Evolutionary conservation across 805 yeast genomes (phyloP), one percentile per base, ranked within the genome.

Genomic region (Candida anglica): DNA sequence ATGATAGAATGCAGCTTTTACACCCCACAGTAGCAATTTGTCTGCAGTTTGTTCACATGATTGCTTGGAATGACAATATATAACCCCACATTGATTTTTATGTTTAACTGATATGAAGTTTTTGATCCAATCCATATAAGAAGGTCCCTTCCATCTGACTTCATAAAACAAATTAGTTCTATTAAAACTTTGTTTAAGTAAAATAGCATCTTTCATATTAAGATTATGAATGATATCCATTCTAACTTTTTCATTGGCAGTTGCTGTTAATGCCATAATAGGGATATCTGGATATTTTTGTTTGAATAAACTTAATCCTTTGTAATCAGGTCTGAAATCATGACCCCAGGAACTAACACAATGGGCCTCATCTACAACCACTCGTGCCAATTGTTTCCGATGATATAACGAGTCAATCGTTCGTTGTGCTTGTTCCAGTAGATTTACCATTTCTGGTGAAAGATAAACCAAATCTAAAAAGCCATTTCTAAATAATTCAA

Each of bases 261-360:
- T 93, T 0, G 98, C 98, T 0, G 98, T 93, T 39, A 93, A 67
- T 0, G 98, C 98, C 87, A 93, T 88, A 40, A 93, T 68, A 1
- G 98, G 98, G 4, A 87, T 77, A 33, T 72, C 73, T 0, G 95
- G 94, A 52, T 74, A 93, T 31, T 76, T 72, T 14, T 63, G 57
- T 49, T 87, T 87, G 57, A 93, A 85, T 43, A 70, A 73, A 22
- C 78, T 76, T 51, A 93, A 67, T 8, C 81, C 83, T 48, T 88
- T 86, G 62, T 93, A 93, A 57, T 93, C 98, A 0, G 98, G 97
- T 33, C 98, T 71, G 57, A 93, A 93, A 58, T 93, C 98, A 59
- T 93, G 98, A 15, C 98, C 98, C 98, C 98, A 93, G 8, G 94
- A 83, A 33, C 96, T 86, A 28, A 93, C 95, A 71, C 98, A 93